These are phyloP conservation scores for Lasiosphaeriaceae sp. DNA, from an alignment of 495 filamentous ascomycete species.

Conservation along the genomic window DNA sequence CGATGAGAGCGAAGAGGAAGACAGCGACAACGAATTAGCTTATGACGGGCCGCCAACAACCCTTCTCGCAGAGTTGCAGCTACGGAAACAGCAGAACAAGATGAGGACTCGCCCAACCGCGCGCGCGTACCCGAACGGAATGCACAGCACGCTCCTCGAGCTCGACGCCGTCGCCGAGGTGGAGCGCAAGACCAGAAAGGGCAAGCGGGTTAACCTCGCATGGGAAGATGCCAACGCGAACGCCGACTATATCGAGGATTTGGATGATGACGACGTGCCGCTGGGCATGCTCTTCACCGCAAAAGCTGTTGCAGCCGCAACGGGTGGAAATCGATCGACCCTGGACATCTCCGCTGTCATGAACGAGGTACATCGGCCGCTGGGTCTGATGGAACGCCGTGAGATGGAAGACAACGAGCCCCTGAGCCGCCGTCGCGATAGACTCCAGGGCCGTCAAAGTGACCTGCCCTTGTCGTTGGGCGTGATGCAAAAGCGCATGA, in stretches of 20 bases:
- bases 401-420: constrained; percentile 91
- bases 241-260: constrained; percentile 46
- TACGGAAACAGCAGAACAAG: constrained; percentile 81
- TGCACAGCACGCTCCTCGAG: constrained; percentile 85
- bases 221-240: constrained; percentile 69
- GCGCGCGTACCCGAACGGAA: constrained; percentile 65
- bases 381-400: constrained; percentile 80
- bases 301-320: constrained; percentile 34
- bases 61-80: constrained; percentile 84
- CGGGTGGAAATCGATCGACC: constrained; percentile 31
- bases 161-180: constrained; percentile 88
- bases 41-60: constrained; percentile 78
- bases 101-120: constrained; percentile 66
- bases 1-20: constrained; percentile 18
- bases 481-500: constrained; percentile 37
- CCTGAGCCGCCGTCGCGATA: constrained; percentile 70
- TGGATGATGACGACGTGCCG: constrained; percentile 71
- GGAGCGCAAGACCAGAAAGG: constrained; percentile 68
- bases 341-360: constrained; percentile 49
- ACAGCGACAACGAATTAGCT: constrained; percentile 31
- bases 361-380: constrained; percentile 55
- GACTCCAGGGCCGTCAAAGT: constrained; percentile 58
- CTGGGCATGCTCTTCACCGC: constrained; percentile 73
- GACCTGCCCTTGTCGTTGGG: constrained; percentile 18
- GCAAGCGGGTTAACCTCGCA: constrained; percentile 75